phyloP scores from a whole-genome alignment of 768 basidiomycete genomes.

The Amanita muscaria region DNA sequence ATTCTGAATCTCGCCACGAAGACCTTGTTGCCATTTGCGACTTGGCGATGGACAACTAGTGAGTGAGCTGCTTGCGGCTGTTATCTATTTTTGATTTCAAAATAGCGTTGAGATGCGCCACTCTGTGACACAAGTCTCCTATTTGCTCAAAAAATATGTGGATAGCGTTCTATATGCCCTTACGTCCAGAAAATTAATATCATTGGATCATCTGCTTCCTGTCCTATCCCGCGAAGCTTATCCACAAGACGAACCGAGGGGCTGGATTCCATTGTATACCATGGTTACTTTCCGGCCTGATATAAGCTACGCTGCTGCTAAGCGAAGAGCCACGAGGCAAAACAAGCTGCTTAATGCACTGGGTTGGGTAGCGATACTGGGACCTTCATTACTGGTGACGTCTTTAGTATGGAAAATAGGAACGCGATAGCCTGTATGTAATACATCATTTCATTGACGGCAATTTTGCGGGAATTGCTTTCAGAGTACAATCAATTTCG shows the following conservation, averaged over 20 bases:
- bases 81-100: constrained; percentile 14
- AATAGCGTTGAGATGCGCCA: constrained; percentile 90
- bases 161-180: constrained; percentile 68
- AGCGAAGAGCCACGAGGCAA: constrained; percentile 63
- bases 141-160: constrained; percentile 70
- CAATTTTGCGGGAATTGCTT: constrained; percentile 2
- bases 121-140: constrained; percentile 73
- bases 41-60: constrained; percentile 97
- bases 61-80: constrained; percentile 27
- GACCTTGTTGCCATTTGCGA: constrained; percentile 88
- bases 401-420: constrained; percentile 32
- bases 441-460: constrained; percentile 10
- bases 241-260: constrained; percentile 47
- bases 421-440: constrained; percentile 20
- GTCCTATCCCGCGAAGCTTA: constrained; percentile 46
- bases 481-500: constrained; percentile 4
- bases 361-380: constrained; percentile 39
- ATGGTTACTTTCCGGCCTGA: constrained; percentile 99
- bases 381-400: constrained; percentile 34
- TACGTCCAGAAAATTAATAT: constrained; percentile 40
- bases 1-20: constrained; percentile 75
- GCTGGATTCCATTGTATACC: constrained; percentile 92
- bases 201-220: constrained; percentile 38
- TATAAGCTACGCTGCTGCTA: constrained; percentile 80
- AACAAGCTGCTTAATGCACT: constrained; percentile 44